Evolutionary conservation across 2,329 filamentous ascomycete genomes (phyloP).

Genomic region (Pezicula carpinea): DNA sequence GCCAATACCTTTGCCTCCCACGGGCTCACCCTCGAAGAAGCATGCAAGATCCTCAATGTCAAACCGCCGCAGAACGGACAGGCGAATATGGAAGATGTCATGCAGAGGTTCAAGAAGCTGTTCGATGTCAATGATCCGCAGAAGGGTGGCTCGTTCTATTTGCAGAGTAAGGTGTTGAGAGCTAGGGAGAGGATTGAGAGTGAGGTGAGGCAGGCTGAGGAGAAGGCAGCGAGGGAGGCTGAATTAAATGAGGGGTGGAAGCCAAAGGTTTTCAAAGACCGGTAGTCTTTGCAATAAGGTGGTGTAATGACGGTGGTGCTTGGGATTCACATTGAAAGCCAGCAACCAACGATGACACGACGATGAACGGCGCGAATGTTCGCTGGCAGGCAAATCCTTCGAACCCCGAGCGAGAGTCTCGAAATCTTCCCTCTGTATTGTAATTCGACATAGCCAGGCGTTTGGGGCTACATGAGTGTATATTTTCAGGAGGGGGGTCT

Average conservation of each 20-base stretch:
- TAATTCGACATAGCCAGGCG: constrained; percentile 28
- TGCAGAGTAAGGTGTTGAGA: constrained; percentile 93
- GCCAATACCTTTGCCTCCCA: constrained; percentile 47
- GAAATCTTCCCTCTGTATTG: constrained; percentile 29
- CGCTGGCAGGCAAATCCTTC: constrained; percentile 3
- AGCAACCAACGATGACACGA: not conserved
- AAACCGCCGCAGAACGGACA: constrained; percentile 77
- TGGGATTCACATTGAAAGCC: not conserved
- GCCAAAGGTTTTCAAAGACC: constrained; percentile 90
- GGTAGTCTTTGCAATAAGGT: constrained; percentile 36
- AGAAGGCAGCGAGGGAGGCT: constrained; percentile 68
- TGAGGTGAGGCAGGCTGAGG: constrained; percentile 69
- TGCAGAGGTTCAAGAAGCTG: constrained; percentile 85
- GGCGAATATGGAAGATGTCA: constrained; percentile 72
- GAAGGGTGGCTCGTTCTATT: constrained; percentile 95
- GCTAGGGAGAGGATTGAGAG: constrained; percentile 89
- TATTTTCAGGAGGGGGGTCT: constrained; percentile 6
- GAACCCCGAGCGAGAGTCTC: constrained; percentile 12
- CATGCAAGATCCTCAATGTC: constrained; percentile 95
- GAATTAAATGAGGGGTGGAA: constrained; percentile 85
- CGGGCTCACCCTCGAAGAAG: constrained; percentile 90
- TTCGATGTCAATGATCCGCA: constrained; percentile 94
- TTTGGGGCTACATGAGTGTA: constrained; percentile 23
- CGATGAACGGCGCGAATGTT: constrained; percentile 9
- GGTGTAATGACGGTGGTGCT: constrained; percentile 8